Percentiles rank a stretch among this genome's conserved stretches.
Evolutionary conservation across 805 yeast genomes (phyloP).

Genomic region (Nematodospora valgi): DNA sequence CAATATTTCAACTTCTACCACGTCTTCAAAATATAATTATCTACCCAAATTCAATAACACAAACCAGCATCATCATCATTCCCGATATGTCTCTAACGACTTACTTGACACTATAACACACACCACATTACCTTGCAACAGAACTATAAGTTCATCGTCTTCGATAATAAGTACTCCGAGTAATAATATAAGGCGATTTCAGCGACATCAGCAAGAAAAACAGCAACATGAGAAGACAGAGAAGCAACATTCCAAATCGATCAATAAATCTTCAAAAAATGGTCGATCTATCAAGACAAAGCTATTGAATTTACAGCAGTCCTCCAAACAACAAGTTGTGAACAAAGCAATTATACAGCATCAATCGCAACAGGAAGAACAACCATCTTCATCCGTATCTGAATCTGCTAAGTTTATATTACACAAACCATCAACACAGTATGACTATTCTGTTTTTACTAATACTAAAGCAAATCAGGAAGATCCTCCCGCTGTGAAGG

Average conservation of each 20-base stretch:
- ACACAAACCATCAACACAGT: constrained; percentile 31
- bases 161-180: constrained; percentile 42
- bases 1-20: constrained; percentile 2
- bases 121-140: constrained; percentile 12
- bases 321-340: constrained; percentile 21
- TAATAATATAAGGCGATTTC: constrained; percentile 34
- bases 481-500: constrained; percentile 32
- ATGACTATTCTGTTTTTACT: constrained; percentile 37
- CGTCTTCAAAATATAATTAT: constrained; percentile 12
- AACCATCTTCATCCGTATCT: not conserved
- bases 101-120: constrained; percentile 7
- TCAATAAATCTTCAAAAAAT: constrained; percentile 16
- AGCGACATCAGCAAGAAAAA: constrained; percentile 20
- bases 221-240: constrained; percentile 9
- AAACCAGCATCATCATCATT: constrained; percentile 7
- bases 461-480: constrained; percentile 15
- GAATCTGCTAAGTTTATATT: constrained; percentile 19
- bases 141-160: constrained; percentile 37
- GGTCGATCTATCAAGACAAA: constrained; percentile 32
- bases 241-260: constrained; percentile 1
- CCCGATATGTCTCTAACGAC: constrained; percentile 10
- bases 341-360: not conserved
- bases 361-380: not conserved
- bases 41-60: constrained; percentile 12
- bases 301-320: constrained; percentile 36